phyloP scores from a whole-genome alignment of 2,329 filamentous ascomycete species.

The Curvularia sp. region DNA sequence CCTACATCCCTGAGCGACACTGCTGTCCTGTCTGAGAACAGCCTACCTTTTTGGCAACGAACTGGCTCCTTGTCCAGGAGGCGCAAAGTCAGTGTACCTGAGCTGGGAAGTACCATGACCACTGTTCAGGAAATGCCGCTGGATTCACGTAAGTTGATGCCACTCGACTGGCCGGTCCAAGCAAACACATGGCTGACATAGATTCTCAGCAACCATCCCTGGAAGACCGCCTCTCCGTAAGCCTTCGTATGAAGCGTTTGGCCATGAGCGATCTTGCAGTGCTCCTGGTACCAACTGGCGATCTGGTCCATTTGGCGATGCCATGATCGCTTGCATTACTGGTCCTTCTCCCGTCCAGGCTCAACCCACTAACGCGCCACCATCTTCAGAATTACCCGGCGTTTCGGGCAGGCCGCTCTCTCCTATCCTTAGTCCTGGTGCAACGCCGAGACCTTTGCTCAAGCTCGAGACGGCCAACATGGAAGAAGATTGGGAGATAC shows the following conservation, averaged over 20 bases:
- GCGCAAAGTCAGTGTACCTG: conserved; percentile 53
- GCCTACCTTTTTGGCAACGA: conserved; percentile 46
- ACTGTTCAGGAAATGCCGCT: conserved; percentile 49
- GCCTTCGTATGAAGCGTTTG: conserved; percentile 43
- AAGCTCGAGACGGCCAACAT: conserved; percentile 43
- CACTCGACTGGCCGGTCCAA: not conserved
- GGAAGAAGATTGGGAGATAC: conserved; percentile 32
- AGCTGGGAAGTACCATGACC: conserved; percentile 49
- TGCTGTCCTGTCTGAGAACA: conserved; percentile 41
- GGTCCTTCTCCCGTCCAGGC: conserved; percentile 41
- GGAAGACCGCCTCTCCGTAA: conserved; percentile 51
- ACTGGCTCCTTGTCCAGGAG: conserved; percentile 50
- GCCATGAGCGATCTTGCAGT: conserved; percentile 51
- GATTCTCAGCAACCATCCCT: conserved; percentile 48
- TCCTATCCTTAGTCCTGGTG: conserved; percentile 47
- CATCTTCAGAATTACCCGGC: conserved; percentile 27
- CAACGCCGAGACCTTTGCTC: conserved; percentile 39
- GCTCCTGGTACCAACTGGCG: conserved; percentile 51
- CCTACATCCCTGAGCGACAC: conserved; percentile 53
- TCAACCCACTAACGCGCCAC: conserved; percentile 25
- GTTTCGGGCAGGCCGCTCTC: conserved; percentile 26
- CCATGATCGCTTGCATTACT: conserved; percentile 50
- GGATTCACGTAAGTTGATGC: conserved; percentile 50
- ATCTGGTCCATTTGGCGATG: conserved; percentile 51
- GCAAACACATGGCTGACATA: conserved; percentile 23